Conservation (phyloP, 139 green algal genomes). For the Micractinium conductrix region DNA sequence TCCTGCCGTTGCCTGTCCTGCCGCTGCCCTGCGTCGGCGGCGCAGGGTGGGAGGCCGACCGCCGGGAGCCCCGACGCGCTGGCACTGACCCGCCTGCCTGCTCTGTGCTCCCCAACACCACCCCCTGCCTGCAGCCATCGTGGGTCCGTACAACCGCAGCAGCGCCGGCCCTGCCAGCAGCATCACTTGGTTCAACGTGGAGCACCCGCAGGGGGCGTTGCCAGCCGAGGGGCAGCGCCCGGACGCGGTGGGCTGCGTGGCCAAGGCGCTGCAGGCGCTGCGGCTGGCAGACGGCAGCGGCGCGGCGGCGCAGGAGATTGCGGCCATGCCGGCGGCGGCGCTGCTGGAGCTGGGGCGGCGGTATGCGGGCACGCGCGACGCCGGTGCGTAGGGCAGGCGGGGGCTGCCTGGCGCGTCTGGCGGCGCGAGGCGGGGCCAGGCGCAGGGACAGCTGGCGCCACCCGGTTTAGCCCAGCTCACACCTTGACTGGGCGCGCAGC, state of each 20-base stretch:
- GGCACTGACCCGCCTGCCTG: neutral
- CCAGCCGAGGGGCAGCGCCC: constrained; percentile 37
- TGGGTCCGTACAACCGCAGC: constrained; percentile 71
- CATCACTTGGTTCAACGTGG: constrained; percentile 79
- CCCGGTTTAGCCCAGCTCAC: too few species aligned
- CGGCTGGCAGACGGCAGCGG: neutral
- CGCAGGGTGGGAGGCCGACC: too few species aligned
- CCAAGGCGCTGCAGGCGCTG: constrained; percentile 45
- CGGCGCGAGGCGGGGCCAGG: too few species aligned
- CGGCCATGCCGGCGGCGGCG: neutral
- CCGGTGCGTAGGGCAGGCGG: neutral
- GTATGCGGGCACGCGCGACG: constrained; percentile 39
- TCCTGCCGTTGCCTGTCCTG: neutral
- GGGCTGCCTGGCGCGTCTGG: too few species aligned
- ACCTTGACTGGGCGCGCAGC: too few species aligned
- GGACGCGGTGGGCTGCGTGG: constrained; percentile 45
- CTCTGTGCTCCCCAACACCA: too few species aligned
- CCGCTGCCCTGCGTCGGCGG: too few species aligned
- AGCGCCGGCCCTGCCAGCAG: neutral
- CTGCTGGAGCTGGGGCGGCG: constrained; percentile 47
- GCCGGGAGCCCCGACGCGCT: neutral
- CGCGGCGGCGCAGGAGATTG: constrained; percentile 14
- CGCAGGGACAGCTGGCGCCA: too few species aligned
- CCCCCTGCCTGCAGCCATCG: constrained; percentile 72
- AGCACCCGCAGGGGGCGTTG: constrained; percentile 27